Percentiles rank a stretch among this genome's conserved stretches.
Evolutionary conservation across 257 asterid species (phyloP).

Genomic region (Lycium ferocissimum): DNA sequence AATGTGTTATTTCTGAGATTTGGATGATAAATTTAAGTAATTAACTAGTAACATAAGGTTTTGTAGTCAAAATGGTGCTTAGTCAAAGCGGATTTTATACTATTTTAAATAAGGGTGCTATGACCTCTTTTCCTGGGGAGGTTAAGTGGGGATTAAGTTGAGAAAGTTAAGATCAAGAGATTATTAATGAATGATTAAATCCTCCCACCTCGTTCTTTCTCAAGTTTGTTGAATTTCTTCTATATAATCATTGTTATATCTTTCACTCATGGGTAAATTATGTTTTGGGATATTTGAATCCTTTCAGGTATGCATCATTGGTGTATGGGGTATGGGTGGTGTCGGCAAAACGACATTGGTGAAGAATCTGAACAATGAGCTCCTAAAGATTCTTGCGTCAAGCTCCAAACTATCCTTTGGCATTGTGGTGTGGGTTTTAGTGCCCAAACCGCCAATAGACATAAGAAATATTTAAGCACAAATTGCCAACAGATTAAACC

Average conservation of each 20-base stretch:
- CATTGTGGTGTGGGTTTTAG: slow-evolving; percentile 19
- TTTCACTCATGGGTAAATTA: not conserved
- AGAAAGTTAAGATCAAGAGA: not conserved
- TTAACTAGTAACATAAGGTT: too few relatives aligned
- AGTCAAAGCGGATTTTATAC: too few relatives aligned
- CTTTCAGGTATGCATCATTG: not conserved
- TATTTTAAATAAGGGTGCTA: not conserved
- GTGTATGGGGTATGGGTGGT: not conserved
- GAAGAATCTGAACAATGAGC: slow-evolving; percentile 20
- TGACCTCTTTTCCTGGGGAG: not conserved
- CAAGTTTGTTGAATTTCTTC: not conserved
- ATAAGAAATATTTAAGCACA: not conserved
- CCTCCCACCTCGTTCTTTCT: not conserved
- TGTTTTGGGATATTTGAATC: not conserved
- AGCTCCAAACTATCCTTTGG: not conserved
- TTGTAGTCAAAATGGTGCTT: too few relatives aligned
- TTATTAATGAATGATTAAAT: not conserved
- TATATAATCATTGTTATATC: not conserved
- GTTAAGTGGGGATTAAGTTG: not conserved
- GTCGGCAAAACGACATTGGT: not conserved
- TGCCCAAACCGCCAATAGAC: not conserved
- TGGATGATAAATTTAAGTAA: too few relatives aligned
- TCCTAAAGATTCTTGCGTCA: not conserved
- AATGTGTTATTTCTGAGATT: too few relatives aligned
- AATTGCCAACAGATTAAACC: slow-evolving; percentile 15